phyloP scores from a whole-genome alignment of 2,329 filamentous ascomycete species.

The Thermomyces lanuginosus region DNA sequence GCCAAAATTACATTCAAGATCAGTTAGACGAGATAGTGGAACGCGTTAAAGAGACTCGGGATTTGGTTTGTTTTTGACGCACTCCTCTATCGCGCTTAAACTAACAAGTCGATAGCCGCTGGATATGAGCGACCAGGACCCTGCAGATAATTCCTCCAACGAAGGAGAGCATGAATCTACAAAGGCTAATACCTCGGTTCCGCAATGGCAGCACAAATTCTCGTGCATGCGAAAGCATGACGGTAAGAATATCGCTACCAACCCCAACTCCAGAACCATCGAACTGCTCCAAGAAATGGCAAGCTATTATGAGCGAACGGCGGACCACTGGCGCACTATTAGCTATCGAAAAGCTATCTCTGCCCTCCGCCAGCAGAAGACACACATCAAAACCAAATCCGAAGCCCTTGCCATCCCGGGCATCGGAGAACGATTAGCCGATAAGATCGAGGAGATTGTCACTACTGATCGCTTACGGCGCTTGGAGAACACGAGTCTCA shows the following conservation, averaged over 20 bases:
- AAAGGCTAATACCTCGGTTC: too few species aligned
- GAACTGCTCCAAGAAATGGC: slow-evolving; percentile 63
- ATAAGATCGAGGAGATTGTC: slow-evolving; percentile 82
- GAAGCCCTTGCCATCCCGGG: slow-evolving; percentile 52
- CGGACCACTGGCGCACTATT: slow-evolving; percentile 58
- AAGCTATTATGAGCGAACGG: slow-evolving; percentile 56
- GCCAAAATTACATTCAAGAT: slow-evolving; percentile 25
- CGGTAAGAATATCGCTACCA: slow-evolving; percentile 28
- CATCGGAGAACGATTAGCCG: slow-evolving; percentile 57
- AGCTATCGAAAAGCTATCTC: slow-evolving; percentile 64
- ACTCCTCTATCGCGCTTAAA: slow-evolving; percentile 2
- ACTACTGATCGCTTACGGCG: slow-evolving; percentile 53
- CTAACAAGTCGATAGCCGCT: slow-evolving; percentile 17
- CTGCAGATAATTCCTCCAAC: too few species aligned
- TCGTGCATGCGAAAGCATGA: slow-evolving; percentile 45
- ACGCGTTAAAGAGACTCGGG: slow-evolving; percentile 42
- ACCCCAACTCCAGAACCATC: slow-evolving; percentile 63
- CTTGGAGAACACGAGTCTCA: slow-evolving; percentile 52
- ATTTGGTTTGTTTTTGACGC: slow-evolving; percentile 32
- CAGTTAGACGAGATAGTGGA: slow-evolving; percentile 49
- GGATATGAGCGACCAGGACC: slow-evolving; percentile 16
- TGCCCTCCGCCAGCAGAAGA: slow-evolving; percentile 50
- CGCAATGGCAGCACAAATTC: slow-evolving; percentile 30
- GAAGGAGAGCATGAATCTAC: too few species aligned
- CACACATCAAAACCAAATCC: slow-evolving; percentile 49